Base-by-base conservation (phyloP, 2,329 filamentous ascomycete genomes). In the Ceratocystis eucalypticola region DNA sequence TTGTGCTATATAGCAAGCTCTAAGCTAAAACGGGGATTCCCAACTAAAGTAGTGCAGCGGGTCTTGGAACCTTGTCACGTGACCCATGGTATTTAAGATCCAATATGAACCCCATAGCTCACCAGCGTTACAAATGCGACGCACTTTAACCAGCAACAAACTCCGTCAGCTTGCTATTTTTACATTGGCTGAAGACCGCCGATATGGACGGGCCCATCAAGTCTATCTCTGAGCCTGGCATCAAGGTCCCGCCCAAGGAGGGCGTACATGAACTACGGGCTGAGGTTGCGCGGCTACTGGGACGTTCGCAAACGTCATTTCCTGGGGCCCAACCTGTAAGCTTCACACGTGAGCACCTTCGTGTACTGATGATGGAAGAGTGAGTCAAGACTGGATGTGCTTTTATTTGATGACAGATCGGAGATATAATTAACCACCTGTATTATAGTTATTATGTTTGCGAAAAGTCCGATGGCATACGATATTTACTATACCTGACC, bases 391-490 rank as follows among this genome's bases (percentile, higher is more conserved):
- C 37, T 12, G 10, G 3, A 41, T 41, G 37, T 15, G 37, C 3
- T 15, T 41, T 15, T 7, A 17, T 17, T 25, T 6, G 37, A 33
- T 62, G 41, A 5, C 12, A 7, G 7, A 50, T 2, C 20, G 22
- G 37, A 53, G 37, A 65, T n/a, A 10, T 37, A 25, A 70, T 61
- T 72, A 66, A 33, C 30, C 10, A 10, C 15, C 22, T 61, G 15
- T 17, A 25, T 53, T 53, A 64, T 69, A 88, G 85, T 76, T 99
- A 97, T 79, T 99, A 92, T 74, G 88, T 99, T 70, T 96, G 93
- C 80, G 94, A 99, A 77, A 99, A 99, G 79, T 96, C 93, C 0
- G 94, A 99, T 74, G 94, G 94, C 65, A 90, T 97, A 69, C 86
- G 94, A 69, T 96, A 95, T 75, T 83, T 99, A n/a, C 84, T 99